These are phyloP conservation scores for Solanum clarkiae DNA, from an alignment of 257 asterid genomes.

Conservation along the genomic window DNA sequence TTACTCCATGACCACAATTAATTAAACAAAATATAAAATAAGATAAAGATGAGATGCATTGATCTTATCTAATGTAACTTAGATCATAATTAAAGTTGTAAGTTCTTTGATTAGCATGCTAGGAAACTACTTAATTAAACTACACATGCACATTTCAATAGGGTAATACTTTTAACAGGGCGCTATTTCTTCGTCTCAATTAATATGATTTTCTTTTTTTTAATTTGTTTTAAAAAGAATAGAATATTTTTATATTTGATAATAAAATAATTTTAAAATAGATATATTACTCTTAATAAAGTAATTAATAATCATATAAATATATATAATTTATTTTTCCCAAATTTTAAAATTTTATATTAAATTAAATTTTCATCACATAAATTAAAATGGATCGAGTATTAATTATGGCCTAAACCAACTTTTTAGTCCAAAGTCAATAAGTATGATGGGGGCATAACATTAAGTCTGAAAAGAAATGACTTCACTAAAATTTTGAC, in stretches of 20 bases:
- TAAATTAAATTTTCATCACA: background rate
- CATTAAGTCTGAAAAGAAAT: background rate
- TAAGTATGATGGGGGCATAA: background rate
- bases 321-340: accelerated
- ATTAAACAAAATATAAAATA: background rate
- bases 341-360: background rate
- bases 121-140: background rate
- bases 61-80: background rate
- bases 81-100: background rate
- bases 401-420: background rate
- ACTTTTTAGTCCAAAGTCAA: background rate
- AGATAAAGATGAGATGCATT: background rate
- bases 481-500: background rate
- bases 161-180: background rate
- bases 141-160: background rate
- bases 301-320: background rate
- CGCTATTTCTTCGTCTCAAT: background rate
- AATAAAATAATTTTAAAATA: too few species aligned
- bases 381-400: background rate
- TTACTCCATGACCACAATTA: background rate
- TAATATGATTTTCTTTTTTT: background rate
- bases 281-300: accelerated
- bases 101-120: slow-evolving; percentile 4
- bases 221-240: too few species aligned
- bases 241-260: too few species aligned